Evolutionary conservation across 2,329 filamentous ascomycete genomes (phyloP).

Genomic region (Nothophaeocryptopus gaeumannii): DNA sequence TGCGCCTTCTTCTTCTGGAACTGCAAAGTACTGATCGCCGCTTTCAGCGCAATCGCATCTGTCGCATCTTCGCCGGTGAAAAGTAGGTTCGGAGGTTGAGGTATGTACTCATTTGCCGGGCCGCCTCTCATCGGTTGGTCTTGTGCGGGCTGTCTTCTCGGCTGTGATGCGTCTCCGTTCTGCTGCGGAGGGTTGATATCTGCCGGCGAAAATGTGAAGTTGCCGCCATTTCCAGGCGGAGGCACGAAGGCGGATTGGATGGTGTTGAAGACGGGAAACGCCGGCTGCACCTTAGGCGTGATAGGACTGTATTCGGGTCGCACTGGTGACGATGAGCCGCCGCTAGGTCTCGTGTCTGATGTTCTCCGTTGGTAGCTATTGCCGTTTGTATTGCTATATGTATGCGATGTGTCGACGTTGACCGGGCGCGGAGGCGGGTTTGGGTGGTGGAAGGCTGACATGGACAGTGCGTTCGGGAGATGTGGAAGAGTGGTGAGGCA

Average conservation of each 20-base stretch:
- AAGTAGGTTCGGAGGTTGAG: conserved; percentile 43
- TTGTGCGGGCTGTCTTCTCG: conserved; percentile 1
- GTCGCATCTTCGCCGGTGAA: conserved; percentile 61
- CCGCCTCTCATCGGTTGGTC: conserved; percentile 13
- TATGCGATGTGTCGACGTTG: too few relatives aligned
- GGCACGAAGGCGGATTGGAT: conserved; percentile 8
- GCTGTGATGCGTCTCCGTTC: conserved; percentile 4
- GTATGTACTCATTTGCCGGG: conserved; percentile 37
- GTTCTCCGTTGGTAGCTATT: not conserved
- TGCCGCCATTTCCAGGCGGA: conserved; percentile 20
- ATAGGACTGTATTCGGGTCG: conserved; percentile 35
- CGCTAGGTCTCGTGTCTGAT: not conserved
- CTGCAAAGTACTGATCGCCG: conserved; percentile 81
- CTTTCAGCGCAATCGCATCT: conserved; percentile 82
- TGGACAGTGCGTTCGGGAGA: too few relatives aligned
- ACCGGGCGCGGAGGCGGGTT: too few relatives aligned
- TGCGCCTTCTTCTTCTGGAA: conserved; percentile 77
- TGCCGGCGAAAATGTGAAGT: conserved; percentile 17
- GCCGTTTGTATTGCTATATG: not conserved
- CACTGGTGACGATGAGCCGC: conserved; percentile 20
- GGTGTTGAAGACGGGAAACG: conserved; percentile 23
- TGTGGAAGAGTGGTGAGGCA: too few relatives aligned
- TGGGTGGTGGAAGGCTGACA: too few relatives aligned
- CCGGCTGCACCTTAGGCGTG: conserved; percentile 34
- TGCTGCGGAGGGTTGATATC: not conserved